Evolutionary conservation across 108 stramenopile genomes (phyloP).

Genomic region (Aurantiochytrium sp.): DNA sequence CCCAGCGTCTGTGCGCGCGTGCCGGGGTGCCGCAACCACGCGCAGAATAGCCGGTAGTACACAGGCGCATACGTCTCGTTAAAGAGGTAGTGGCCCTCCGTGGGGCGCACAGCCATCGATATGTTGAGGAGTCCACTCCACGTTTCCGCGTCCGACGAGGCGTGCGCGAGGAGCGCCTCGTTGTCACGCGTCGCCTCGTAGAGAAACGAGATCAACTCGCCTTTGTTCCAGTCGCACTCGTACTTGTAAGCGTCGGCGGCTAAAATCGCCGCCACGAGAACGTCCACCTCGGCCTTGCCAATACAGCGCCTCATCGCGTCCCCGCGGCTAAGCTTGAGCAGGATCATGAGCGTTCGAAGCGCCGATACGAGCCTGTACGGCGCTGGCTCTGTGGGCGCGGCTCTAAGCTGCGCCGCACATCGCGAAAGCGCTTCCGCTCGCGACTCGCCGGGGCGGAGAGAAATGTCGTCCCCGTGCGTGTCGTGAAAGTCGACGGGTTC

Average conservation of each 20-base stretch:
- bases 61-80: constrained; percentile 20
- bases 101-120: background rate
- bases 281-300: background rate
- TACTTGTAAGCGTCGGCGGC: background rate
- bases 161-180: background rate
- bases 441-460: background rate
- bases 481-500: background rate
- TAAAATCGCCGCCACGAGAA: background rate
- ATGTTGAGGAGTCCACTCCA: background rate
- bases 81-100: background rate
- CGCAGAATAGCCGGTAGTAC: background rate
- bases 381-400: background rate
- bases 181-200: background rate
- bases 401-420: background rate
- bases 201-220: background rate
- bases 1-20: background rate
- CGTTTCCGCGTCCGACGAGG: background rate
- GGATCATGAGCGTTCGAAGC: background rate
- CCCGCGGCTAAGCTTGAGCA: background rate
- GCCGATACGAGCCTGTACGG: background rate
- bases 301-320: background rate
- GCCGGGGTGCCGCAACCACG: background rate
- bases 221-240: constrained; percentile 20
- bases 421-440: background rate
- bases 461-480: background rate